phyloP scores from a whole-genome alignment of 1,284 basidiomycete species.

The Testicularia cyperi region DNA sequence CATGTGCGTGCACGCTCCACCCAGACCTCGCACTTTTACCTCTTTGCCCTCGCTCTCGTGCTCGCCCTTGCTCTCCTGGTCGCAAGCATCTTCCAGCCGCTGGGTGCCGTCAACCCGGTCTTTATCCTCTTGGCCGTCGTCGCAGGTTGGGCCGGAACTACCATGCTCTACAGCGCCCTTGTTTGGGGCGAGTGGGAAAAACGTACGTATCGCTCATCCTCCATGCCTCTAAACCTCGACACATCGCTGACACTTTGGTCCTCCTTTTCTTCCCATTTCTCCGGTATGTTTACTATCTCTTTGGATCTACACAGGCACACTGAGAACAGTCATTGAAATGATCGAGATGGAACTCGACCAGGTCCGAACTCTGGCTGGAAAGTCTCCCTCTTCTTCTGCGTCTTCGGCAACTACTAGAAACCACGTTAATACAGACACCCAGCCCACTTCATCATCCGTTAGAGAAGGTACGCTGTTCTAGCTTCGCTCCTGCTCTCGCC shows the following conservation, averaged over 20 bases:
- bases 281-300: not conserved
- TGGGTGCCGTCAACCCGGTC: conserved; percentile 20
- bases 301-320: conserved; percentile 12
- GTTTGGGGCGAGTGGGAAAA: conserved; percentile 59
- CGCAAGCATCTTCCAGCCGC: conserved; percentile 27
- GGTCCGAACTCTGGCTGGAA: no score
- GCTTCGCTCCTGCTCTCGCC: no score
- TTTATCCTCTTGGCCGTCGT: conserved; percentile 37
- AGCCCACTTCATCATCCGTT: not conserved
- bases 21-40: conserved; percentile 29
- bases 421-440: no score
- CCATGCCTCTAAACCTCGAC: not conserved
- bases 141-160: conserved; percentile 50
- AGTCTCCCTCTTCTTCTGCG: no score
- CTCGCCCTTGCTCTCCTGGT: conserved; percentile 26
- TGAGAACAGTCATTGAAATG: conserved; percentile 39
- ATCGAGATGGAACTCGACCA: conserved; percentile 37
- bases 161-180: conserved; percentile 52
- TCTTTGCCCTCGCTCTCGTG: conserved; percentile 25
- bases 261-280: not conserved
- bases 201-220: conserved; percentile 35
- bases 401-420: no score
- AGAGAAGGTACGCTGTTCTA: conserved; percentile 31
- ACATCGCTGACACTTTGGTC: no score
- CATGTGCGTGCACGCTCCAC: conserved; percentile 12